Conservation (phyloP, 2,329 filamentous ascomycete species). For the Kalmusia sp. region DNA sequence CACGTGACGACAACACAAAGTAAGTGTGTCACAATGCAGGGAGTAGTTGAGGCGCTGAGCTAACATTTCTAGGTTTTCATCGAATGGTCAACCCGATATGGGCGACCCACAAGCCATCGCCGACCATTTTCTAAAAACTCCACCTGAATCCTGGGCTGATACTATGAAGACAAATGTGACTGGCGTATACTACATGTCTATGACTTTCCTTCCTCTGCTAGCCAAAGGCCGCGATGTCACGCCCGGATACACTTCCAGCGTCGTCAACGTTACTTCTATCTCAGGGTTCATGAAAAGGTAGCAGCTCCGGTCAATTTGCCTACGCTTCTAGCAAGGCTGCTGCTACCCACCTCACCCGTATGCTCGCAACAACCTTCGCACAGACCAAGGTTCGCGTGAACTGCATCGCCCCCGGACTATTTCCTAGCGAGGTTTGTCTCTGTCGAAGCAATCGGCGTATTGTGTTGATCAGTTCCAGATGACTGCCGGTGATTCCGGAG, state of each 20-base stretch:
- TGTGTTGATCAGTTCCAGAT: conserved; percentile 53
- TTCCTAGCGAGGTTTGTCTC: conserved; percentile 44
- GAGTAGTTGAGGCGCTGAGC: too few species aligned
- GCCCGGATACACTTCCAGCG: conserved; percentile 56
- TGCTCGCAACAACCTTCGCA: conserved; percentile 55
- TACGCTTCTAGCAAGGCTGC: conserved; percentile 61
- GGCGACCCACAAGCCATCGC: conserved; percentile 56
- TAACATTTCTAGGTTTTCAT: conserved; percentile 43
- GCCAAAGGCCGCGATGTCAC: conserved; percentile 56
- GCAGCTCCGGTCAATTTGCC: conserved; percentile 59
- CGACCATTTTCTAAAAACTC: conserved; percentile 58
- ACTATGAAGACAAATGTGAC: conserved; percentile 62
- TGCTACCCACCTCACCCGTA: conserved; percentile 54
- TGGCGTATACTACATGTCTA: conserved; percentile 60
- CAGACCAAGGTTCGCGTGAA: conserved; percentile 53
- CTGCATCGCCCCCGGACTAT: conserved; percentile 53
- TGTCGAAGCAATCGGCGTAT: background rate
- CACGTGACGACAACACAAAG: conserved; percentile 54
- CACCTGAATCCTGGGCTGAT: conserved; percentile 55
- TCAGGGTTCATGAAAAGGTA: conserved; percentile 60
- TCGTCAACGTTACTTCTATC: conserved; percentile 63
- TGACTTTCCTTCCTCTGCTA: conserved; percentile 62
- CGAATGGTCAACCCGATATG: conserved; percentile 58
- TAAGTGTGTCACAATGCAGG: conserved; percentile 2
- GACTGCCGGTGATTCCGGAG: conserved; percentile 54